Evolutionary conservation across 2,329 filamentous ascomycete species (phyloP).

Genomic region (Nothophoma quercina): DNA sequence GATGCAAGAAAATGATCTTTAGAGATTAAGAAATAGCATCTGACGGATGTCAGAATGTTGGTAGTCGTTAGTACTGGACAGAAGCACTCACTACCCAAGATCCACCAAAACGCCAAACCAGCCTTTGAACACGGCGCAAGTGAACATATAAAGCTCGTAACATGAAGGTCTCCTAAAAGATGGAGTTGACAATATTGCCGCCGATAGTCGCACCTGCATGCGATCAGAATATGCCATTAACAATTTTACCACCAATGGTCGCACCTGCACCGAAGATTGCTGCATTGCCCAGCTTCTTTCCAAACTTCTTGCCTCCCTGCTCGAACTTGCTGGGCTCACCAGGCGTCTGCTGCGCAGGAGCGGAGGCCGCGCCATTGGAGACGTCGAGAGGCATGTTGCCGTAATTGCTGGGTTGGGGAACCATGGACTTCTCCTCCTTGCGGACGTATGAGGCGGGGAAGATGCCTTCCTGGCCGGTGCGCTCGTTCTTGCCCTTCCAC

Average conservation of each 20-base stretch:
- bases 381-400: constrained; percentile 79
- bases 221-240: constrained; percentile 52
- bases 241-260: constrained; percentile 86
- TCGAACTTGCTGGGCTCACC: constrained; percentile 69
- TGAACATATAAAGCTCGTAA: constrained; percentile 12
- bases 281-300: constrained; percentile 87
- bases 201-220: constrained; percentile 89
- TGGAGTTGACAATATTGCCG: constrained; percentile 74
- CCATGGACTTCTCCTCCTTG: constrained; percentile 67
- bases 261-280: constrained; percentile 94
- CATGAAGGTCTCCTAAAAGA: constrained; percentile 24
- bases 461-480: constrained; percentile 86
- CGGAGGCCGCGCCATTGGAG: constrained; percentile 60
- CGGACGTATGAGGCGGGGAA: constrained; percentile 92
- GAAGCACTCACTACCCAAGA: constrained; percentile 11
- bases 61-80: neutral
- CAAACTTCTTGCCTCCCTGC: constrained; percentile 89
- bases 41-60: constrained; percentile 16
- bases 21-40: constrained; percentile 7
- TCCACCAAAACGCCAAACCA: constrained; percentile 15
- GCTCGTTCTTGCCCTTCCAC: constrained; percentile 90
- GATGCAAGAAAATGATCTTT: neutral
- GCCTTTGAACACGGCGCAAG: constrained; percentile 6
- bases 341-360: constrained; percentile 30
- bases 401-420: constrained; percentile 66